phyloP scores from a whole-genome alignment of 2,329 filamentous ascomycete genomes.

The Gremmenia infestans region DNA sequence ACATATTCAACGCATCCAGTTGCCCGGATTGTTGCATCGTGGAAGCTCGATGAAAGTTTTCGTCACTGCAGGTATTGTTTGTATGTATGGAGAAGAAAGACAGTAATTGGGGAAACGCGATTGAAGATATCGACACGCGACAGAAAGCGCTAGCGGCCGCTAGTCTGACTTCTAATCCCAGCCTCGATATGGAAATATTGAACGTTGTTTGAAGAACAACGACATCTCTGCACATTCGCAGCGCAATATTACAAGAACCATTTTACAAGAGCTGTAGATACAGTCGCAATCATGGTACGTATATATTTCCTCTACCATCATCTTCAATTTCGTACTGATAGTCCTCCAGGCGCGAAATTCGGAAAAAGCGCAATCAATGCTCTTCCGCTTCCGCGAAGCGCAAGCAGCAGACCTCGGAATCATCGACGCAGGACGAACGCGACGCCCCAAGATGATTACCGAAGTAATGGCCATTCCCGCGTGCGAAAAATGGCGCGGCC shows the following conservation, averaged over 20 bases:
- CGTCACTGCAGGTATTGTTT: conserved; percentile 31
- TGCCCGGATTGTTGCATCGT: conserved; percentile 25
- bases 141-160: conserved; percentile 10
- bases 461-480: conserved; percentile 76
- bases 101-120: conserved; percentile 14
- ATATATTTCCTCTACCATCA: too few relatives aligned
- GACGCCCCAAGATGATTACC: conserved; percentile 87
- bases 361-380: conserved; percentile 99
- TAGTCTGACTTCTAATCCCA: neutral
- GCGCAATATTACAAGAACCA: neutral
- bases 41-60: conserved; percentile 30
- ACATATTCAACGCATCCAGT: conserved; percentile 26
- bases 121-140: conserved; percentile 9
- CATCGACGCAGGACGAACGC: conserved; percentile 84
- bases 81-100: conserved; percentile 7
- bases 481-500: conserved; percentile 97
- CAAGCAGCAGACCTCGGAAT: conserved; percentile 95
- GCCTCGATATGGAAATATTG: neutral
- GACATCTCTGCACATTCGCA: neutral
- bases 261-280: neutral
- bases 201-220: neutral
- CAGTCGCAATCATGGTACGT: conserved; percentile 27
- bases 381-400: conserved; percentile 97
- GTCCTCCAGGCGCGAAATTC: conserved; percentile 77
- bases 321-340: too few relatives aligned